Percentiles rank a stretch among this genome's conserved stretches.
Evolutionary conservation across 2,329 filamentous ascomycete genomes (phyloP).

Genomic region (Fusarium clavum): DNA sequence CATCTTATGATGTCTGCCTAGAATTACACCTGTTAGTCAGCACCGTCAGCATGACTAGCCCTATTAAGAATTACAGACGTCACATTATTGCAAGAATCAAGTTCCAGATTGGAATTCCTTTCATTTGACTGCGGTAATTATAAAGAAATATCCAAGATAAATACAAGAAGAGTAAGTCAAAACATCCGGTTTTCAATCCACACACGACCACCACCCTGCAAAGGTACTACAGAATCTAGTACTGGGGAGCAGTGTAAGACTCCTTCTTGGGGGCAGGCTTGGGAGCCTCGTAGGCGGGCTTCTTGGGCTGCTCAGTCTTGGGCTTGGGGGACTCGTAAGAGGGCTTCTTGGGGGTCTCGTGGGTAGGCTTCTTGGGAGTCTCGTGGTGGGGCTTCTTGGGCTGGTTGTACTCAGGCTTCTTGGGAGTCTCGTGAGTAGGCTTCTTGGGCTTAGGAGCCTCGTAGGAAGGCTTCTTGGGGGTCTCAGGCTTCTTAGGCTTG

Average conservation of each 20-base stretch:
- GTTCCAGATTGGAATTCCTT: neutral
- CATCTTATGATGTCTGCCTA: neutral
- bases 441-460: neutral
- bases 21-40: neutral
- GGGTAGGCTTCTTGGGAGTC: neutral
- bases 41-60: neutral
- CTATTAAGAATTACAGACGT: neutral
- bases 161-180: constrained; percentile 15
- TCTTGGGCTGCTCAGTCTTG: neutral
- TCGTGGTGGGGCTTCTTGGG: neutral
- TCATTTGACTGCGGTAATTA: constrained; percentile 14
- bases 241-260: neutral
- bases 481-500: neutral
- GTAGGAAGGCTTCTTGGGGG: neutral
- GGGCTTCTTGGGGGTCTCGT: neutral
- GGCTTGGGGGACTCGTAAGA: no score
- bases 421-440: neutral
- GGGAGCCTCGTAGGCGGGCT: neutral
- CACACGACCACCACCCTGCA: neutral
- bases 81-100: neutral
- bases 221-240: neutral
- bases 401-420: neutral
- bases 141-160: constrained; percentile 10
- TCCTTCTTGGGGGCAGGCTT: neutral
- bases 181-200: neutral